Evolutionary conservation across 2,329 filamentous ascomycete species (phyloP), one percentile per base, ranked within the genome.

Genomic region (Scolecobasidium constrictum): DNA sequence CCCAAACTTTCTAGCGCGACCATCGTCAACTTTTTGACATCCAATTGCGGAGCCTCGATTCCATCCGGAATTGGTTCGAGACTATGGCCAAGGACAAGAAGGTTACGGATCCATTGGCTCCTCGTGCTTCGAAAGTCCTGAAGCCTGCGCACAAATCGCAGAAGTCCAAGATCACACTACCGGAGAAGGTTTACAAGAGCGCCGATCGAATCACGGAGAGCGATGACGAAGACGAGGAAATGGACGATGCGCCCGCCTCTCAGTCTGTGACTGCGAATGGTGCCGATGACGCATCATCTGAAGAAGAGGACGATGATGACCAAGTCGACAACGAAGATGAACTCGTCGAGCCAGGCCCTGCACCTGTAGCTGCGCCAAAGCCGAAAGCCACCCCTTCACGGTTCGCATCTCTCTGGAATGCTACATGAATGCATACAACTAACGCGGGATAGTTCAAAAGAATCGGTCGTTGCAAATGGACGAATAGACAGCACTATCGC

Each of bases 151-250:
- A 7, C 9, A 31, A 31, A 31, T n/a, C 26, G 26, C 9, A 31
- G 26, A 31, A 31, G 26, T 9, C n/a, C 26, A 31, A 31, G n/a
- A 31, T n/a, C 9, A 31, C n/a, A n/a, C n/a, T n/a, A n/a, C n/a
- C n/a, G n/a, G n/a, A n/a, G n/a, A n/a, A n/a, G n/a, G n/a, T n/a
- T n/a, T n/a, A 31, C 26, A 31, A 9, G 17, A 44, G 42, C 42
- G 35, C n/a, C 5, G 42, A 44, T 22, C 36, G 35, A n/a, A 20
- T 44, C 35, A 9, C 22, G 15, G 35, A 44, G 13, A 28, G 21
- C 19, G 22, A 26, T 35, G 36, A 39, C 13, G 35, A 39, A 15
- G 40, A 42, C 17, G 39, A 20, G 4, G 39, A 43, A 12, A 6
- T 9, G 12, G 31, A 35, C 35, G 23, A 18, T 16, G 22, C 20